Evolutionary conservation across 2,329 filamentous ascomycete species (phyloP).

Genomic region (Ophiostoma ulmi): DNA sequence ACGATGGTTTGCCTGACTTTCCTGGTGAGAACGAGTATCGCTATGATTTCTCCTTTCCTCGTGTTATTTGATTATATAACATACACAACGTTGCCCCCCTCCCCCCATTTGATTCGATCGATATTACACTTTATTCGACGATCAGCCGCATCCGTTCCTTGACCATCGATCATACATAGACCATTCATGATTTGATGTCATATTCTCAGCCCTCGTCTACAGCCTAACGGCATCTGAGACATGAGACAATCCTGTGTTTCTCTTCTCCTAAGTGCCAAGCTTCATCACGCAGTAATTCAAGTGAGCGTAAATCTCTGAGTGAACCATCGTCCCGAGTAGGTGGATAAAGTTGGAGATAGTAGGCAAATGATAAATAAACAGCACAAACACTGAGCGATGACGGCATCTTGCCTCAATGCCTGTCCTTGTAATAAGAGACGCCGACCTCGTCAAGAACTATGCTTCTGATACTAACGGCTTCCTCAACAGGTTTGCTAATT

Average conservation of each 20-base stretch:
- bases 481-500: background rate
- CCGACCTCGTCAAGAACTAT: background rate
- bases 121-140: background rate
- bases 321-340: background rate
- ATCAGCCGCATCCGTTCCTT: background rate
- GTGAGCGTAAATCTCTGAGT: too few species aligned
- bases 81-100: too few species aligned
- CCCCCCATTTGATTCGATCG: too few species aligned
- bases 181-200: background rate
- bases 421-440: background rate
- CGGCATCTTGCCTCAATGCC: background rate
- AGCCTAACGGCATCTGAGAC: background rate
- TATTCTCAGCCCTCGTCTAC: constrained; percentile 4
- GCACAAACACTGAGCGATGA: background rate
- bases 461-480: background rate
- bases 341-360: background rate
- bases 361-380: background rate
- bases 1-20: background rate
- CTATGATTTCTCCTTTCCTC: background rate
- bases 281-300: background rate
- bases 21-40: background rate
- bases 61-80: background rate
- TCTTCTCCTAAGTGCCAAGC: background rate
- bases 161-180: background rate
- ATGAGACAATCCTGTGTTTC: background rate